These are phyloP conservation scores for Flueggea neowawraea DNA, from an alignment of 441 rosid species.

Conservation along the genomic window DNA sequence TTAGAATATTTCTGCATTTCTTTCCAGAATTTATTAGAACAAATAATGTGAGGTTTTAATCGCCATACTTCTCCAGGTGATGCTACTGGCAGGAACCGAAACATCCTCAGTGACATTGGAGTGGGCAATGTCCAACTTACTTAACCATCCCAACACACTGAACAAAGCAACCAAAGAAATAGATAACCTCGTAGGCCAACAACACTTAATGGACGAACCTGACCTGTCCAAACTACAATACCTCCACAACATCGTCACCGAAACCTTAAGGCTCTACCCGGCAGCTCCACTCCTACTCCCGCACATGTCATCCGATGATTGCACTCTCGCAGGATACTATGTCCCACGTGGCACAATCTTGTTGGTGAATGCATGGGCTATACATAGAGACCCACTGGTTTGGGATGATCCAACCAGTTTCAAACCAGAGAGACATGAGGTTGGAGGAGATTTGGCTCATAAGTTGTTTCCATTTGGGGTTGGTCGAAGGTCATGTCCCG, in stretches of 20 bases:
- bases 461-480: conserved; percentile 11
- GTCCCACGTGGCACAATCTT: conserved; percentile 9
- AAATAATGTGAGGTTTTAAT: no score
- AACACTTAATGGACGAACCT: neutral
- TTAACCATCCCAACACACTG: conserved; percentile 4
- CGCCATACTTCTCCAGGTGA: neutral
- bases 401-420: conserved; percentile 18
- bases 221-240: conserved; percentile 5
- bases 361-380: conserved; percentile 19
- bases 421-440: conserved; percentile 13
- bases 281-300: conserved; percentile 6
- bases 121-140: conserved; percentile 15
- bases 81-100: conserved; percentile 15
- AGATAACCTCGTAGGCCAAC: conserved; percentile 1
- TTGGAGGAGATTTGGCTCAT: neutral
- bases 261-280: conserved; percentile 6
- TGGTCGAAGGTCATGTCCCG: conserved; percentile 23
- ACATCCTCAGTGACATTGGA: conserved; percentile 9
- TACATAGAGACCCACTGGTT: conserved; percentile 10
- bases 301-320: conserved; percentile 14
- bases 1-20: no score
- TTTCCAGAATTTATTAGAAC: no score
- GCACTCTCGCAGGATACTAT: conserved; percentile 7
- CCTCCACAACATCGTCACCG: conserved; percentile 11
- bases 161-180: conserved; percentile 7